Conservation (phyloP, 1,284 basidiomycete genomes). For the Puccinia triticina region DNA sequence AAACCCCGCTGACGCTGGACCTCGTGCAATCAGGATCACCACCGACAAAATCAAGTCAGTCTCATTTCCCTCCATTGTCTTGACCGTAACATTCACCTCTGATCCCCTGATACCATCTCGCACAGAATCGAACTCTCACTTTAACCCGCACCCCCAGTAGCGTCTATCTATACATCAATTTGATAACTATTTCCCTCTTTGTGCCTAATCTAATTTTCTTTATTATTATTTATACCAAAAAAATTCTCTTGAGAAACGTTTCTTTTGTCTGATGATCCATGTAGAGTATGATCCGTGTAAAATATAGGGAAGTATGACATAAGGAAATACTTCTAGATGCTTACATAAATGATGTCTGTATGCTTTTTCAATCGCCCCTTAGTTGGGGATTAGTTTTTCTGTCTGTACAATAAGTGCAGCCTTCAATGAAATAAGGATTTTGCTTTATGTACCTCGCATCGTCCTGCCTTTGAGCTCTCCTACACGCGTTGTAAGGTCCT, state of each 20-base stretch:
- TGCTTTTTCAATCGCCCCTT: too few species aligned
- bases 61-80: neutral
- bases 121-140: slow-evolving; percentile 19
- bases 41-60: slow-evolving; percentile 4
- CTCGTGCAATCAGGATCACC: neutral
- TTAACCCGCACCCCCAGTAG: neutral
- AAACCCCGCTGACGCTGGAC: neutral
- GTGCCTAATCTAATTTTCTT: neutral
- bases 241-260: neutral
- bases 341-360: too few species aligned
- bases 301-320: too few species aligned
- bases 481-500: too few species aligned
- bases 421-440: too few species aligned
- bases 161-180: neutral
- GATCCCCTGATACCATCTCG: neutral
- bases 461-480: too few species aligned
- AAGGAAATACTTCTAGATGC: too few species aligned
- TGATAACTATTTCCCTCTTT: neutral
- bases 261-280: neutral
- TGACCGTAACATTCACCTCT: neutral
- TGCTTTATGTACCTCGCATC: too few species aligned
- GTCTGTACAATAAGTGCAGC: too few species aligned
- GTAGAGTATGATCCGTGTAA: neutral
- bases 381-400: too few species aligned
- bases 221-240: too few species aligned